Base-by-base conservation (phyloP, 352 stramenopile species). In the Blastocystis sp. region DNA sequence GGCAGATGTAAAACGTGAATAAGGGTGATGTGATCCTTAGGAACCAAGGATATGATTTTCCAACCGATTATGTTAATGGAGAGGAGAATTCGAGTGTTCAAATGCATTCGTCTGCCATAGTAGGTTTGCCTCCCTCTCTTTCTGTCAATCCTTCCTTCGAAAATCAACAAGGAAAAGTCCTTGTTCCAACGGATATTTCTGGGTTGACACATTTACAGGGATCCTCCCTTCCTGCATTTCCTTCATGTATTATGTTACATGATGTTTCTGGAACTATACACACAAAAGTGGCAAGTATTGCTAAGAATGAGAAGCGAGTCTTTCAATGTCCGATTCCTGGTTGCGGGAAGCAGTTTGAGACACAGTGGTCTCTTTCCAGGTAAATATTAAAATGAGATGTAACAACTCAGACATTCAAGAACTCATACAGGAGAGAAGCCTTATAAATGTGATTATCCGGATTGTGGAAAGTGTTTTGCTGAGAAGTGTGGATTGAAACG, bases 401-500 rank as follows among this genome's bases (percentile, higher is more conserved):
- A 14, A 32, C 2, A 24, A 32, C 3, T 6, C 52, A 73, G 71
- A 19, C 77, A 87, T 65, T 74, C 67, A 2, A 51, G 77, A 24
- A 65, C 59, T 4, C 77, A 87, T 39, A 87, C 77, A 52, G 56
- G 56, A 56, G 77, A 87, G 24, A 87, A 87, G 32, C 77, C 77
- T 19, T 87, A 65, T 61, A 78, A 57, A 43, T 87, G 77, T 61
- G 21, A 29, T n/a, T 87, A 37, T 52, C 77, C 77, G 1, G 63
- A 52, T 19, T 88, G 80, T 42, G 69, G 69, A 14, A 83, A 88
- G 71, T 73, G 58, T 43, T 89, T 89, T 65, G n/a, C 88, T 5
- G 73, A 89, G 32, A 89, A 89, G 66, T 89, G 88, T 56, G 78
- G 61, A 49, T 57, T 89, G 14, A 88, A 65, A 52, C 88, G 88